These are phyloP conservation scores for Clitopilus hobsonii DNA, from an alignment of 768 basidiomycete species.

Conservation along the genomic window DNA sequence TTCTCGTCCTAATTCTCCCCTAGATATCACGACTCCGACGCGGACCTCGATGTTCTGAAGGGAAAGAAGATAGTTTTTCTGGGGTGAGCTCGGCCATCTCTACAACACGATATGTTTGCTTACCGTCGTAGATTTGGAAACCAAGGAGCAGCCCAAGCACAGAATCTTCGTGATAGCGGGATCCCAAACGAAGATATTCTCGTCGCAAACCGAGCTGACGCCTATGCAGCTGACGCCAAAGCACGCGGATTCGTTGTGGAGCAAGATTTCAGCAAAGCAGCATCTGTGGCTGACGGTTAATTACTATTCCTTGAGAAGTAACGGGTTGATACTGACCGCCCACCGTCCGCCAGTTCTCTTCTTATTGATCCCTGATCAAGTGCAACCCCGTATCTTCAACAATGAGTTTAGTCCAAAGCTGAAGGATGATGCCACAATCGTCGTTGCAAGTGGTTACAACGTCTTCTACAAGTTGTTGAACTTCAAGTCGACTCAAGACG, in stretches of 20 bases:
- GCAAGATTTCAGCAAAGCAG: constrained; percentile 52
- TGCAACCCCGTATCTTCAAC: constrained; percentile 61
- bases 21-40: constrained; percentile 60
- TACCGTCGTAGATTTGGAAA: constrained; percentile 48
- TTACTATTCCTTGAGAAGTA: neutral
- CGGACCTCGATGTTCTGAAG: constrained; percentile 42
- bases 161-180: constrained; percentile 60
- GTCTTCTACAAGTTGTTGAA: constrained; percentile 56
- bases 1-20: neutral
- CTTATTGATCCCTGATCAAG: constrained; percentile 60
- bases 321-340: neutral
- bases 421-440: constrained; percentile 43
- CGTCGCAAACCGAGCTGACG: constrained; percentile 53
- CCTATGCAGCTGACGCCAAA: constrained; percentile 54
- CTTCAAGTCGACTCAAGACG: constrained; percentile 49
- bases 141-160: constrained; percentile 63
- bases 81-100: constrained; percentile 33
- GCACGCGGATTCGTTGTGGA: constrained; percentile 54
- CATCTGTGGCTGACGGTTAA: constrained; percentile 50
- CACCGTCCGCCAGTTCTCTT: constrained; percentile 55
- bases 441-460: constrained; percentile 64
- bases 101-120: neutral
- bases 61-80: constrained; percentile 56
- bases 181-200: constrained; percentile 58
- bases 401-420: constrained; percentile 43